Evolutionary conservation across 202 grass and related monocot species (phyloP).

Genomic region (Setaria italica): DNA sequence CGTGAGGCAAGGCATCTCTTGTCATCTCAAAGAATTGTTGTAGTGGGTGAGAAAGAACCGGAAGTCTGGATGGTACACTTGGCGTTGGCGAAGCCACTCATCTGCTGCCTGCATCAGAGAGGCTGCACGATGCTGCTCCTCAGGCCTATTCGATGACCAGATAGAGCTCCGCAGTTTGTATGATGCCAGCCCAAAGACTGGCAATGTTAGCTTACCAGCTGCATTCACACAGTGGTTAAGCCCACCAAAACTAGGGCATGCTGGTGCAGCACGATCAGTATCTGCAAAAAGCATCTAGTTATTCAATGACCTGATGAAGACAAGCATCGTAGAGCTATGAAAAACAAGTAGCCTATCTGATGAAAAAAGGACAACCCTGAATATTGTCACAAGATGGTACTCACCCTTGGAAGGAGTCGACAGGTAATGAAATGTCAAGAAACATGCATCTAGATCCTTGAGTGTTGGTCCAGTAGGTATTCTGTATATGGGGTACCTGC

Average conservation of each 20-base stretch:
- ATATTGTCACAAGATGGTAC: constrained; percentile 21
- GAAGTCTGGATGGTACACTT: constrained; percentile 84
- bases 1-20: constrained; percentile 6
- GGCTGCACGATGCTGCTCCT: constrained; percentile 53
- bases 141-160: constrained; percentile 60
- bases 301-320: constrained; percentile 7
- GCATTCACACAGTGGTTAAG: constrained; percentile 38
- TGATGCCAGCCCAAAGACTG: constrained; percentile 64
- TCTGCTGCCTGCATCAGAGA: constrained; percentile 55
- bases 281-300: constrained; percentile 24
- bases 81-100: constrained; percentile 59
- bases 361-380: not conserved
- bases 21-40: constrained; percentile 73
- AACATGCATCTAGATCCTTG: constrained; percentile 89
- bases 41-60: constrained; percentile 67
- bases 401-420: constrained; percentile 65
- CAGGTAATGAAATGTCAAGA: constrained; percentile 87
- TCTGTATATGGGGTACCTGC: constrained; percentile 95
- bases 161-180: constrained; percentile 69
- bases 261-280: constrained; percentile 35
- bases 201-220: constrained; percentile 59
- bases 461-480: constrained; percentile 88
- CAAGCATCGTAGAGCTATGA: not conserved
- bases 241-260: constrained; percentile 38
- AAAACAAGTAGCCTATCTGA: not conserved